Base-by-base conservation (phyloP, 768 basidiomycete species). In the Boletus tylopilopsis region DNA sequence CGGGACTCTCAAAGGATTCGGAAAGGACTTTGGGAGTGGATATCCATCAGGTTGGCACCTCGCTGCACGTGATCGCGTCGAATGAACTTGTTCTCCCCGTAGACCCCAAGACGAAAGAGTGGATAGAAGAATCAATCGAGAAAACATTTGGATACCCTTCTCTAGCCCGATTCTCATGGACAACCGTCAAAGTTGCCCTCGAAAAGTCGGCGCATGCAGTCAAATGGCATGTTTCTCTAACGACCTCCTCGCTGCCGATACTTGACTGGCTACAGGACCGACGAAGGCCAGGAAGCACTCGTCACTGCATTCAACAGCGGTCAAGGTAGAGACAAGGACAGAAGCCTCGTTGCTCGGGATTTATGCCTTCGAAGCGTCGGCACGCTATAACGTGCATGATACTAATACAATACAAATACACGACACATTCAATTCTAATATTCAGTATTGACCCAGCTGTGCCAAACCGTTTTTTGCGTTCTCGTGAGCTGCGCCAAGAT, bases 101-200 rank as follows among this genome's bases (percentile, higher is more conserved):
- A 90, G 95, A 99, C 70, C 95, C 96, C 0, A 91, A 87, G 58
- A 98, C 96, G 1, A 81, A 93, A 60, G 81, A 81, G 1, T 98
- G 92, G 90, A 73, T 99, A 12, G 79, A 79, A 56, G 64, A 73
- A 1, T 77, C 86, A 0, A 61, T 97, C 12, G 85, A 97, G 47
- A 87, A 85, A 2, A 86, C 91, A 2, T 99, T 99, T 63, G 96
- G 96, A 5, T 95, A 82, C 61, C 95, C 95, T 0, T 86, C 82
- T 16, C 68, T 97, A 33, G 94, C 84, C 4, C 82, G 96, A 16
- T 98, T 98, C 70, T 93, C 90, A 2, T 99, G 96, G 96, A 84
- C 90, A 4, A 96, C 96, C 0, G 83, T 94, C 53, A 94, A 93
- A 63, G 78, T 90, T 2, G 66, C 84, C 3, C 70, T 99, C 15